A percentile compares a stretch with the other conserved stretches of the same genome.
phyloP scores from a whole-genome alignment of 2,329 filamentous ascomycete genomes.

The Lasiodiplodia hormozganensis region DNA sequence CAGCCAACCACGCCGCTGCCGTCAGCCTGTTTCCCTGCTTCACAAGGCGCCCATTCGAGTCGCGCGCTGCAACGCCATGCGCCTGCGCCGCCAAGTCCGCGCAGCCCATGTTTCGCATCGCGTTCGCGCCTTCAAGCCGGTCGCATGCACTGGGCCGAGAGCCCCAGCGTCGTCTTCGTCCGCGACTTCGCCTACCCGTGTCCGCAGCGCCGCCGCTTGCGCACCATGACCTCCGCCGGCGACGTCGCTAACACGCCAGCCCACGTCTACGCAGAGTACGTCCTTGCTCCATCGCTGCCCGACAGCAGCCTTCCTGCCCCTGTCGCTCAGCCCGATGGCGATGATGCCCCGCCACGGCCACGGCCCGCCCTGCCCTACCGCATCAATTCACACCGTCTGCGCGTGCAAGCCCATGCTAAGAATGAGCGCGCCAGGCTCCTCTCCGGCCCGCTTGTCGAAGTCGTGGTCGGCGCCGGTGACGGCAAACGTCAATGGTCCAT shows the following conservation, averaged over 20 bases:
- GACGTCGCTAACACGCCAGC: slow-evolving; percentile 57
- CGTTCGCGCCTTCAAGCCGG: slow-evolving; percentile 10
- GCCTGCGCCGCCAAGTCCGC: slow-evolving; percentile 12
- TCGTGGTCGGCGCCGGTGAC: slow-evolving; percentile 57
- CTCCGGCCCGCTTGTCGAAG: slow-evolving; percentile 59
- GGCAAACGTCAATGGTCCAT: slow-evolving; percentile 57
- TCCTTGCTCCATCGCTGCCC: slow-evolving; percentile 33
- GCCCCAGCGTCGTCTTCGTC: slow-evolving; percentile 37
- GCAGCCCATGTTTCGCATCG: slow-evolving; percentile 10
- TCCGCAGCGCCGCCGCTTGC: slow-evolving; percentile 45
- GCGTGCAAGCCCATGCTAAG: slow-evolving; percentile 54
- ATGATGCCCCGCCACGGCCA: neutral
- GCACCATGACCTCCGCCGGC: slow-evolving; percentile 50
- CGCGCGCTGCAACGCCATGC: slow-evolving; percentile 23
- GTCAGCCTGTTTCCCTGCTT: neutral
- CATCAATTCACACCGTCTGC: slow-evolving; percentile 47
- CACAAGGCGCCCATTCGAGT: neutral
- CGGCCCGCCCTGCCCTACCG: slow-evolving; percentile 44
- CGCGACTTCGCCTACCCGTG: slow-evolving; percentile 55
- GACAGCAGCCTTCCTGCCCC: slow-evolving; percentile 7
- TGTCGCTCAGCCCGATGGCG: neutral
- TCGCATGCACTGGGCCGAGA: slow-evolving; percentile 29
- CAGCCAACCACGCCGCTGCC: neutral
- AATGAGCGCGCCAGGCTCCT: slow-evolving; percentile 58
- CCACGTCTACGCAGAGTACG: slow-evolving; percentile 61